A percentile compares a stretch with the other conserved stretches of the same genome.
phyloP scores from a whole-genome alignment of 495 filamentous ascomycete genomes.

The Cercophora newfieldiana region DNA sequence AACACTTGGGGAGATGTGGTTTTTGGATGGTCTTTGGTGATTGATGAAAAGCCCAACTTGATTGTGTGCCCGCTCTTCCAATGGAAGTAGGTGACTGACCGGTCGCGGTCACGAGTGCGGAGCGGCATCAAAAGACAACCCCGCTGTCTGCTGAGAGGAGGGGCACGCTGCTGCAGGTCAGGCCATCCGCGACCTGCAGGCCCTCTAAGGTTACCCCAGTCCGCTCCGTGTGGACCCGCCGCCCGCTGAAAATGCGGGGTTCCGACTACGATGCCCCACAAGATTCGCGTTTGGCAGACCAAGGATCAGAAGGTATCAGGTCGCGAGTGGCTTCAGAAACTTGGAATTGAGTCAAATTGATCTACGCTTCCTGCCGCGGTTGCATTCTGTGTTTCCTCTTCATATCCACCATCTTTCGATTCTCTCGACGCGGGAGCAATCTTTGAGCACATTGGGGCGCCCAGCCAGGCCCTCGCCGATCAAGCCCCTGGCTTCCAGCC shows the following conservation, averaged over 20 bases:
- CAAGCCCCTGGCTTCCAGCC: neutral
- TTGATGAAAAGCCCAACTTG: conserved; percentile 13
- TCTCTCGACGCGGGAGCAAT: no score
- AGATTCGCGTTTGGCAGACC: neutral
- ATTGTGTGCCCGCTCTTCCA: conserved; percentile 5
- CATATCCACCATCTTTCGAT: no score
- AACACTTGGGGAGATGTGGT: conserved; percentile 2
- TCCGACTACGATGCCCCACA: neutral
- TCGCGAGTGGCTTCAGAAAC: no score
- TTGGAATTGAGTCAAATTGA: neutral
- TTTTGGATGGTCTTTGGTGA: conserved; percentile 6
- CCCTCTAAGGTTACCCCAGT: conserved; percentile 3
- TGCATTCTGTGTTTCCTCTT: neutral
- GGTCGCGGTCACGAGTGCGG: conserved; percentile 27
- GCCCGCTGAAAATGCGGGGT: conserved; percentile 22
- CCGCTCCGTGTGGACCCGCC: neutral
- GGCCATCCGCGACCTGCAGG: neutral
- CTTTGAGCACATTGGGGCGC: neutral
- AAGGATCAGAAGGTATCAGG: neutral
- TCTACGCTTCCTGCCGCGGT: neutral
- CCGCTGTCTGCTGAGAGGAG: conserved; percentile 19
- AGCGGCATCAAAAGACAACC: conserved; percentile 10
- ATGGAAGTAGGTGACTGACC: neutral
- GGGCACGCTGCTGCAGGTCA: conserved; percentile 18
- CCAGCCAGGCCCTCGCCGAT: neutral